Evolutionary conservation across 83 land plant species (phyloP).

Genomic region (Picea engelmannii): DNA sequence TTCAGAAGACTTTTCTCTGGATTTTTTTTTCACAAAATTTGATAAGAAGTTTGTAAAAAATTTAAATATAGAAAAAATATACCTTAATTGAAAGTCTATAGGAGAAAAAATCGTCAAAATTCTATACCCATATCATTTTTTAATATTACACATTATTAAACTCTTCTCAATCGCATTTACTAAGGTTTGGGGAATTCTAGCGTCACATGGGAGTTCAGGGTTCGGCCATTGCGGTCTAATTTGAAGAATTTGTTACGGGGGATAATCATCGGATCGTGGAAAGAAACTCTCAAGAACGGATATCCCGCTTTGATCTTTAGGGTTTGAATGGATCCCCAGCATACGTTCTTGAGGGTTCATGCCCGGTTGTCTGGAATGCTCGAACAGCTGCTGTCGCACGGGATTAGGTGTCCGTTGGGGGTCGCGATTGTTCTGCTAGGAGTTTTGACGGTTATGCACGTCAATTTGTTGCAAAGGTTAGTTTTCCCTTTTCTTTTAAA

Average conservation of each 20-base stretch:
- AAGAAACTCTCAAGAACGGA: neutral
- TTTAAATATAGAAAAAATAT: too few relatives aligned
- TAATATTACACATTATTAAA: too few relatives aligned
- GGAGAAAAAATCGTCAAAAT: too few relatives aligned
- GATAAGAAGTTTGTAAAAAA: too few relatives aligned
- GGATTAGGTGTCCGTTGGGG: constrained; percentile 60
- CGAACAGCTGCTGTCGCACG: constrained; percentile 69
- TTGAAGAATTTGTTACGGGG: neutral
- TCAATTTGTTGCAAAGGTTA: constrained; percentile 94
- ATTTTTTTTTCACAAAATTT: too few relatives aligned
- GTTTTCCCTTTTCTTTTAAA: neutral
- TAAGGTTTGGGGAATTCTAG: neutral
- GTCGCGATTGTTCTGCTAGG: constrained; percentile 72
- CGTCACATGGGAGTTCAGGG: neutral
- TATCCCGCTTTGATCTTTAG: neutral
- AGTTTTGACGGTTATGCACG: constrained; percentile 92
- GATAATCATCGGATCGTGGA: too few relatives aligned
- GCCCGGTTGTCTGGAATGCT: constrained; percentile 90
- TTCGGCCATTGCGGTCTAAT: neutral
- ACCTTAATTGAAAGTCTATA: too few relatives aligned
- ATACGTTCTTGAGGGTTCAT: constrained; percentile 93
- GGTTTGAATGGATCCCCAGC: constrained; percentile 92
- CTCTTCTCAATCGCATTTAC: too few relatives aligned
- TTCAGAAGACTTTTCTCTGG: too few relatives aligned
- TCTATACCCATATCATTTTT: too few relatives aligned